Conservation (phyloP, 202 grass and related monocot genomes). For the Brachypodium distachyon region DNA sequence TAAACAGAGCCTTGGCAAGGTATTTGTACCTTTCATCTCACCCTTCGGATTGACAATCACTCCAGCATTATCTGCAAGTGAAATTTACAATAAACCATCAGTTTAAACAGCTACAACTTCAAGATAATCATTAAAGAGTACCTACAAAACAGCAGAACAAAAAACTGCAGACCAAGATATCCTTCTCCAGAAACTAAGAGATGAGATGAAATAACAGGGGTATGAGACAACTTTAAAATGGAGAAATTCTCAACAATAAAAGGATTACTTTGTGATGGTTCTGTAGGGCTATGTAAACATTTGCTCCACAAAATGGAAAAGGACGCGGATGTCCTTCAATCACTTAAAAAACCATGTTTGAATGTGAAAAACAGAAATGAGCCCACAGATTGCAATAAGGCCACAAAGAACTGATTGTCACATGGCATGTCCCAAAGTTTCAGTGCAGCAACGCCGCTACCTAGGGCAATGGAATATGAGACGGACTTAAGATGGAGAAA, state of each 20-base stretch:
- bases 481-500: constrained; percentile 16
- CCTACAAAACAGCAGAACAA: too few relatives aligned
- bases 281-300: constrained; percentile 23
- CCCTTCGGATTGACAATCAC: constrained; percentile 82
- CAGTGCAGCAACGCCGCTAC: constrained; percentile 20
- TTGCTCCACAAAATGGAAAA: constrained; percentile 15
- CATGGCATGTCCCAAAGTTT: constrained; percentile 31
- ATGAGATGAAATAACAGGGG: too few relatives aligned
- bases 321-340: constrained; percentile 26
- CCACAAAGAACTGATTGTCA: background rate
- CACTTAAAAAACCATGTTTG: background rate
- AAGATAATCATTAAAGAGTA: too few relatives aligned
- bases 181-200: too few relatives aligned
- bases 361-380: background rate
- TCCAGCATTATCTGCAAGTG: constrained; percentile 60
- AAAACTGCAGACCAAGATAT: too few relatives aligned
- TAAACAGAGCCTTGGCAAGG: too few relatives aligned
- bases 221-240: constrained; percentile 37
- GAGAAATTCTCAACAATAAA: constrained; percentile 29
- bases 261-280: constrained; percentile 20
- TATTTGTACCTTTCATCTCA: constrained; percentile 61
- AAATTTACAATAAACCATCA: background rate
- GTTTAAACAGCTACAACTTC: background rate
- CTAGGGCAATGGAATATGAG: constrained; percentile 58
- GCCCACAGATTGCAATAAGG: background rate